Percentiles rank a stretch among this genome's conserved stretches.
phyloP scores from a whole-genome alignment of 2,329 filamentous ascomycete species.

The Fusarium sp. region DNA sequence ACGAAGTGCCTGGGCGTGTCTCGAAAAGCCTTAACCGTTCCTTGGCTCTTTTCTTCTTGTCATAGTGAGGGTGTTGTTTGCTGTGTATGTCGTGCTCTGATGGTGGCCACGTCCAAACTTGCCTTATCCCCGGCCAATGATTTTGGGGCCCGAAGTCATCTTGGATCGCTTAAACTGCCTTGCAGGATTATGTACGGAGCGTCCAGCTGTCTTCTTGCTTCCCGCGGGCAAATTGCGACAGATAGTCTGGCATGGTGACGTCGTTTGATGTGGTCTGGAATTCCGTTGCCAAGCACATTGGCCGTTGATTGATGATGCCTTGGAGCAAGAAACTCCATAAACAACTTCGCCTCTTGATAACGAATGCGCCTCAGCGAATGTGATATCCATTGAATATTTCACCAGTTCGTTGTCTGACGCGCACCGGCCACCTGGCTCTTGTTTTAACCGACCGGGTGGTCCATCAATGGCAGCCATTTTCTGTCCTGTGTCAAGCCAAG shows the following conservation, averaged over 20 bases:
- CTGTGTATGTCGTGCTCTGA: neutral
- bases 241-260: slow-evolving; percentile 7
- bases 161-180: slow-evolving; percentile 7
- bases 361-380: neutral
- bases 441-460: slow-evolving; percentile 14
- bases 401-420: slow-evolving; percentile 7
- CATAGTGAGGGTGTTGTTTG: slow-evolving; percentile 20
- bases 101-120: neutral
- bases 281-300: neutral
- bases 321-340: neutral
- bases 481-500: slow-evolving; percentile 31
- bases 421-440: slow-evolving; percentile 13
- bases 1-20: slow-evolving; percentile 23
- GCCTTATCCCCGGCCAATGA: slow-evolving; percentile 30
- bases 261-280: slow-evolving; percentile 6
- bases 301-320: neutral
- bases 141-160: slow-evolving; percentile 35
- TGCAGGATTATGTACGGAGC: neutral
- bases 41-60: slow-evolving; percentile 34
- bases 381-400: neutral
- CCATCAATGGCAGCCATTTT: slow-evolving; percentile 3
- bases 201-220: neutral
- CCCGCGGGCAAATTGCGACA: neutral
- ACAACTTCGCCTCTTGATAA: slow-evolving; percentile 5
- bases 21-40: slow-evolving; percentile 11